Evolutionary conservation across 768 basidiomycete genomes (phyloP).

Genomic region (Podaxis mareebaensis): DNA sequence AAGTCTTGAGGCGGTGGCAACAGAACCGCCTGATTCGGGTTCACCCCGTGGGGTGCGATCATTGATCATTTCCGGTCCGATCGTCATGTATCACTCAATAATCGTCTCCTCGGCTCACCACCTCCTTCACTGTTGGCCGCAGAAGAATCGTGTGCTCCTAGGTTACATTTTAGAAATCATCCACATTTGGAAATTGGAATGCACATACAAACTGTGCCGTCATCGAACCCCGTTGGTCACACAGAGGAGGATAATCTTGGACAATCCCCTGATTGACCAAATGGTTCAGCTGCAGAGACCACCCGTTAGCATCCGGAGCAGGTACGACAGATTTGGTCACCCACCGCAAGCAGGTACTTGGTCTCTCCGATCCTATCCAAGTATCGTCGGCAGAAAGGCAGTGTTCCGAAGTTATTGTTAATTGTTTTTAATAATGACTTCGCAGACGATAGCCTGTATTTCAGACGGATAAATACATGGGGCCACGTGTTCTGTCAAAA

Average conservation of each 20-base stretch:
- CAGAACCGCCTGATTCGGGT: slow-evolving; percentile 8
- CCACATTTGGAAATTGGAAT: slow-evolving; percentile 5
- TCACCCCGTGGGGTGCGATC: slow-evolving; percentile 12
- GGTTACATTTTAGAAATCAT: slow-evolving; percentile 2
- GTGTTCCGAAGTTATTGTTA: slow-evolving; percentile 89
- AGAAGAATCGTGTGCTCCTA: slow-evolving; percentile 87
- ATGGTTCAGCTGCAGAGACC: slow-evolving; percentile 69
- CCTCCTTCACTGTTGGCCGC: slow-evolving; percentile 82
- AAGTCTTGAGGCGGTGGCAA: neutral
- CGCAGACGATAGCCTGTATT: slow-evolving; percentile 71
- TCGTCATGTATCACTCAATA: slow-evolving; percentile 45
- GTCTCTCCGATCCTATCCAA: slow-evolving; percentile 91
- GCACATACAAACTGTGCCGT: slow-evolving; percentile 86
- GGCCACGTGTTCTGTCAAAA: neutral
- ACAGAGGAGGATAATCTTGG: slow-evolving; percentile 89
- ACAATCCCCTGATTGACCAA: slow-evolving; percentile 89
- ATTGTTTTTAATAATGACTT: slow-evolving; percentile 86
- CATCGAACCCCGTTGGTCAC: slow-evolving; percentile 83
- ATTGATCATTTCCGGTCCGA: slow-evolving; percentile 19
- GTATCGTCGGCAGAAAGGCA: slow-evolving; percentile 95
- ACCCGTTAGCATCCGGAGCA: neutral
- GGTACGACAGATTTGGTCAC: slow-evolving; percentile 23
- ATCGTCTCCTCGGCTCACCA: slow-evolving; percentile 83
- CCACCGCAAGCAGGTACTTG: slow-evolving; percentile 88
- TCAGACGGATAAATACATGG: slow-evolving; percentile 2